phyloP scores from a whole-genome alignment of 306 rosid genomes.

The Gastrolobium bilobum region DNA sequence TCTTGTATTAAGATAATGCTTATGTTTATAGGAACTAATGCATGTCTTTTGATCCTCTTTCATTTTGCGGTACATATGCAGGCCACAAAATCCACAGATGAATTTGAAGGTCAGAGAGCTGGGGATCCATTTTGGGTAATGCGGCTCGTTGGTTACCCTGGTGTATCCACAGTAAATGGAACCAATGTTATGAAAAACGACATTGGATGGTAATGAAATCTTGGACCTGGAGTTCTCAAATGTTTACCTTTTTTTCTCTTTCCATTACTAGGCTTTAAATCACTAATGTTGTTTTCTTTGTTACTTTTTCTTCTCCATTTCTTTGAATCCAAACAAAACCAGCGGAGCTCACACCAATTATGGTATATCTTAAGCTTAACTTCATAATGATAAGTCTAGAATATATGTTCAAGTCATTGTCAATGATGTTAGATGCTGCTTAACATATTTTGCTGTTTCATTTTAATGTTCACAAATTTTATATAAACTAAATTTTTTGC shows the following conservation, averaged over 20 bases:
- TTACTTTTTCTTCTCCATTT: conserved; percentile 20
- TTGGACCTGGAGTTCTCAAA: neutral
- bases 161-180: conserved; percentile 51
- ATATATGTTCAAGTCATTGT: conserved; percentile 26
- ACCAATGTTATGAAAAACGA: conserved; percentile 49
- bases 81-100: conserved; percentile 79
- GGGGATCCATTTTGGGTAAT: conserved; percentile 83
- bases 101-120: too few relatives aligned
- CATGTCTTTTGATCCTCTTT: neutral
- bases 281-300: conserved; percentile 41
- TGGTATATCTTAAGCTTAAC: conserved; percentile 52
- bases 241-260: neutral
- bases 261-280: conserved; percentile 21
- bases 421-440: conserved; percentile 26
- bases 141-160: conserved; percentile 78
- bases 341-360: conserved; percentile 87
- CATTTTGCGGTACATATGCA: conserved; percentile 42
- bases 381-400: conserved; percentile 9
- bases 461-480: too few relatives aligned
- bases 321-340: conserved; percentile 38
- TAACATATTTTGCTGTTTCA: conserved; percentile 74
- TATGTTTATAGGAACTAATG: too few relatives aligned
- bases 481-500: too few relatives aligned
- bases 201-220: conserved; percentile 72
- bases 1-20: too few relatives aligned